These are phyloP conservation scores for Boletellus deceptivus DNA, from an alignment of 1,284 basidiomycete species.

Conservation along the genomic window DNA sequence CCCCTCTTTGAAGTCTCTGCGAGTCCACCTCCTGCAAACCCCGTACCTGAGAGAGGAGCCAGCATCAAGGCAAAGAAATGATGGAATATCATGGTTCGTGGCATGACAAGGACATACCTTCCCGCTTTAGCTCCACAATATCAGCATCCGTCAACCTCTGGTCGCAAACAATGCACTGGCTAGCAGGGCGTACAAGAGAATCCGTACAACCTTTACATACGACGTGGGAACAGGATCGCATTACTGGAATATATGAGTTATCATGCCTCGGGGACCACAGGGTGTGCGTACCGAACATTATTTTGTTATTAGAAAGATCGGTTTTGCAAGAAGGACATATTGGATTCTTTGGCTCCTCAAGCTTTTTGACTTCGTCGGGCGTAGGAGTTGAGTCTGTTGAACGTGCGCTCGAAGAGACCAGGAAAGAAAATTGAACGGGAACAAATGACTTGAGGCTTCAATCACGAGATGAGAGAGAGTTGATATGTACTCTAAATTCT, in stretches of 20 bases:
- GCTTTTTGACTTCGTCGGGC: constrained; percentile 39
- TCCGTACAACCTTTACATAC: constrained; percentile 86
- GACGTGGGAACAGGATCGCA: constrained; percentile 82
- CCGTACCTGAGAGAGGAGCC: constrained; percentile 59
- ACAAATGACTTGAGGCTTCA: constrained; percentile 71
- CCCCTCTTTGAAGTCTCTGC: constrained; percentile 79
- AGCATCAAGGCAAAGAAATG: constrained; percentile 2
- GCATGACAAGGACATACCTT: constrained; percentile 53
- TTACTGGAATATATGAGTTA: constrained; percentile 43
- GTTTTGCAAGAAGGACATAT: constrained; percentile 92
- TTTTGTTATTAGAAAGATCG: constrained; percentile 72
- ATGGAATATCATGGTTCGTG: not conserved
- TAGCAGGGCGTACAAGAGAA: constrained; percentile 69
- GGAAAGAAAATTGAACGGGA: constrained; percentile 71
- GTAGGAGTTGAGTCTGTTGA: constrained; percentile 44
- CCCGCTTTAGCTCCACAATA: constrained; percentile 73
- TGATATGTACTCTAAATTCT: not conserved
- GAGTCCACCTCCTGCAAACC: constrained; percentile 86
- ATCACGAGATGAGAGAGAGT: constrained; percentile 1
- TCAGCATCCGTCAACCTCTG: constrained; percentile 58
- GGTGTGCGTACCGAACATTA: constrained; percentile 61
- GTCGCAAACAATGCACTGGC: constrained; percentile 85
- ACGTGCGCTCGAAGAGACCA: constrained; percentile 36
- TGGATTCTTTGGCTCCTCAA: constrained; percentile 52
- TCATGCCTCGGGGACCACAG: not conserved